A percentile compares a stretch with the other conserved stretches of the same genome.
These are phyloP conservation scores for Cyclotella baltica DNA, from an alignment of 108 stramenopile genomes.

Conservation along the genomic window DNA sequence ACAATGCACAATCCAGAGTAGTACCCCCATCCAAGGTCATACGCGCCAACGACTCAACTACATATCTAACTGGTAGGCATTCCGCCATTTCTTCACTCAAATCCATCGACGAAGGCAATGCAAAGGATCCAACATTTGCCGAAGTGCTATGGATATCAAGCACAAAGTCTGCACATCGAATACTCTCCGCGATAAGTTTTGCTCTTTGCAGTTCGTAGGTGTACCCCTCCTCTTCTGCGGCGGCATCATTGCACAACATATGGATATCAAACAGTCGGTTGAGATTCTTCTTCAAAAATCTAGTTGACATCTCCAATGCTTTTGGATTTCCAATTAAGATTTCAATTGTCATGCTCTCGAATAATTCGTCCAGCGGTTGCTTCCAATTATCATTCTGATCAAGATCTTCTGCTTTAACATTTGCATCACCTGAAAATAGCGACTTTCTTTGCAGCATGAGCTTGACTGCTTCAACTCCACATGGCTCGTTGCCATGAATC, in stretches of 20 bases:
- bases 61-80: slow-evolving; percentile 45
- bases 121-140: slow-evolving; percentile 49
- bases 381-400: slow-evolving; percentile 36
- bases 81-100: slow-evolving; percentile 39
- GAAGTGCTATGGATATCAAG: slow-evolving; percentile 49
- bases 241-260: slow-evolving; percentile 31
- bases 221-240: slow-evolving; percentile 36
- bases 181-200: slow-evolving; percentile 33
- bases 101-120: slow-evolving; percentile 44
- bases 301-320: slow-evolving; percentile 31
- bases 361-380: slow-evolving; percentile 21
- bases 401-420: slow-evolving; percentile 23
- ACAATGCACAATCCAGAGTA: slow-evolving; percentile 37
- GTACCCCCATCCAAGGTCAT: slow-evolving; percentile 39
- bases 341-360: slow-evolving; percentile 40
- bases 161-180: slow-evolving; percentile 43
- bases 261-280: slow-evolving; percentile 45
- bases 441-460: slow-evolving; percentile 35
- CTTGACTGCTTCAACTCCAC: slow-evolving; percentile 38
- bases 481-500: slow-evolving; percentile 48
- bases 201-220: slow-evolving; percentile 46
- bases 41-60: slow-evolving; percentile 43
- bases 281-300: slow-evolving; percentile 35
- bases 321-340: slow-evolving; percentile 43
- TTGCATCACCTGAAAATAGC: slow-evolving; percentile 27